Evolutionary conservation across 306 rosid genomes (phyloP), one percentile per base, ranked within the genome.

Genomic region (Cucurbita maxima): DNA sequence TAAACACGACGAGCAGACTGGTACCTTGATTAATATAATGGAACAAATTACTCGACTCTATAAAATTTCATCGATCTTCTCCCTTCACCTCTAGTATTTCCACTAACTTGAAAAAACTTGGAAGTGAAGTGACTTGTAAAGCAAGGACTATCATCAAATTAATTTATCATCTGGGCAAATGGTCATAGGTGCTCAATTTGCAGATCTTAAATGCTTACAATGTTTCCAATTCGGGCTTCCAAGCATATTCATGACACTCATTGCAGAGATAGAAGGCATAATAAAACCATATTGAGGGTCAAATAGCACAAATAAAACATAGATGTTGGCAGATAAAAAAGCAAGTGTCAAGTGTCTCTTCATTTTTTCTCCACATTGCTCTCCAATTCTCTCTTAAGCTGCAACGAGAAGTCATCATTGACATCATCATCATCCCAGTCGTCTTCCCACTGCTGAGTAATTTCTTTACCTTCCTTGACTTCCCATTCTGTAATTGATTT

Each of bases 351-450:
- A 25, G n/a, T 30, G 10, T 58, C 52, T 73, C 14, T 58, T 73
- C 68, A 57, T 73, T 69, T 87, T 60, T 82, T 87, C 43, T 82
- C 92, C 18, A 80, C 56, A 20, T 84, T 84, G 88, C 75, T 83
- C 82, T 87, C 98, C 81, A 92, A 75, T 79, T 92, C 98, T 81
- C 82, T 86, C 83, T 82, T 90, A 61, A 92, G 81, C 86, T 90
- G 98, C 77, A 88, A 83, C 34, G 98, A 92, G 81, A 92, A 92
- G 74, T 92, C 96, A 58, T 90, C 98, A 8, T 88, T 90, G 47
- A 92, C 91, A 36, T 92, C 98, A 2, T 92, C 96, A 56, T 90
- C 96, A 67, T 92, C 98, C 98, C 98, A 92, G 56, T 92, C 98
- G 73, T 90, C 96, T 77, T 92, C 98, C 98, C 98, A 92, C 75